phyloP scores from a whole-genome alignment of 2,329 filamentous ascomycete genomes.

The Trichoderma polysporum region DNA sequence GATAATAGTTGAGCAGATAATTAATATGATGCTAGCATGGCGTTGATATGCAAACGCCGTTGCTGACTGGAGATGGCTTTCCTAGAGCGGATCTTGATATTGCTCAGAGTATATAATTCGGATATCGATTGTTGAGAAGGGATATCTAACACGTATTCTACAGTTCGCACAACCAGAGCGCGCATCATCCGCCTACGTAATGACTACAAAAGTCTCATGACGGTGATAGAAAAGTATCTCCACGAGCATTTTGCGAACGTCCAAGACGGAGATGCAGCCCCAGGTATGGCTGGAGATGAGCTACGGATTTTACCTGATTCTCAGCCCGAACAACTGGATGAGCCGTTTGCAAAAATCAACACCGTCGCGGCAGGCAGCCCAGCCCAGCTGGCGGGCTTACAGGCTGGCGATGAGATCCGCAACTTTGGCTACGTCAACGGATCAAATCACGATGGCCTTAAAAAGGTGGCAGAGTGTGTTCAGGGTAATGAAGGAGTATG shows the following conservation, averaged over 20 bases:
- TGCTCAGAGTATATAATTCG: constrained; percentile 73
- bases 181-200: constrained; percentile 88
- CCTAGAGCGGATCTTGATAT: constrained; percentile 93
- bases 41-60: constrained; percentile 85
- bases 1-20: background rate
- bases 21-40: constrained; percentile 64
- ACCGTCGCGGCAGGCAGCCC: constrained; percentile 76
- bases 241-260: constrained; percentile 84
- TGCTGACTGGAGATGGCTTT: constrained; percentile 87
- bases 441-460: constrained; percentile 81
- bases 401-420: constrained; percentile 75
- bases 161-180: constrained; percentile 88
- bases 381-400: constrained; percentile 77
- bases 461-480: constrained; percentile 84
- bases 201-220: constrained; percentile 90
- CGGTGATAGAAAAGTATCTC: constrained; percentile 76
- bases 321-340: constrained; percentile 28
- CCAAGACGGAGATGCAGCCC: constrained; percentile 48
- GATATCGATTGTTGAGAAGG: background rate
- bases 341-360: constrained; percentile 84
- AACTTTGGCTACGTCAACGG: constrained; percentile 83
- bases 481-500: constrained; percentile 86
- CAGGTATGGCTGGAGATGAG: constrained; percentile 23
- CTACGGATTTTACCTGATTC: constrained; percentile 36
- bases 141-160: background rate